Conservation (phyloP, 306 rosid genomes). For the Glycine soja region DNA sequence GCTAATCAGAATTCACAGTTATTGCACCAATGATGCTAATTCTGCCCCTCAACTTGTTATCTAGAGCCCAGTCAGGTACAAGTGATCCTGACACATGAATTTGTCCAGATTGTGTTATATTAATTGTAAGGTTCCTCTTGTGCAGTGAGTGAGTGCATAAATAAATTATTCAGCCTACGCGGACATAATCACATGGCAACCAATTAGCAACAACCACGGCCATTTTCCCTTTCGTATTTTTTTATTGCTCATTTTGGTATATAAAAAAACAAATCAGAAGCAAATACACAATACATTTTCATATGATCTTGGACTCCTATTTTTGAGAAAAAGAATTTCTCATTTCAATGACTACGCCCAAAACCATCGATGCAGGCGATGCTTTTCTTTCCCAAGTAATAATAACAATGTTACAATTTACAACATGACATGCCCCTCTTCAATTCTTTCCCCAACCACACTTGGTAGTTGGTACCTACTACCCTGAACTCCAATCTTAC, state of each 20-base stretch:
- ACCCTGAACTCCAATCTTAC: background rate
- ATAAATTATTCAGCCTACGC: slow-evolving; percentile 41
- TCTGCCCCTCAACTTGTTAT: slow-evolving; percentile 51
- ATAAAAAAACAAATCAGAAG: slow-evolving; percentile 45
- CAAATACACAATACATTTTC: slow-evolving; percentile 50
- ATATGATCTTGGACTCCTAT: slow-evolving; percentile 52
- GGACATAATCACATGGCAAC: slow-evolving; percentile 51
- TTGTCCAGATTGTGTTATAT: slow-evolving; percentile 37
- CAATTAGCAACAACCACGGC: slow-evolving; percentile 38
- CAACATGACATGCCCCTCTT: slow-evolving; percentile 49
- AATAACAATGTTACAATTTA: slow-evolving; percentile 56
- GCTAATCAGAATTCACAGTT: slow-evolving; percentile 27
- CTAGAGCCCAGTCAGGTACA: slow-evolving; percentile 42
- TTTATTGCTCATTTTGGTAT: slow-evolving; percentile 45
- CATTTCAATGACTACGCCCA: slow-evolving; percentile 50
- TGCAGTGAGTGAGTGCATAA: slow-evolving; percentile 21
- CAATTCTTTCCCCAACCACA: slow-evolving; percentile 21
- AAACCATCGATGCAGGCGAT: slow-evolving; percentile 54
- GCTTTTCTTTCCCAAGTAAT: slow-evolving; percentile 55
- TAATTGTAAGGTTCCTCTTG: slow-evolving; percentile 35
- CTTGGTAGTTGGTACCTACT: too few species aligned
- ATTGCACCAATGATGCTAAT: slow-evolving; percentile 29
- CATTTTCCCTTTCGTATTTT: slow-evolving; percentile 36
- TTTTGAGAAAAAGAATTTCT: slow-evolving; percentile 51
- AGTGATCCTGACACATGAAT: slow-evolving; percentile 49